phyloP scores from a whole-genome alignment of 2,329 filamentous ascomycete genomes.

The Trichophyton simii region DNA sequence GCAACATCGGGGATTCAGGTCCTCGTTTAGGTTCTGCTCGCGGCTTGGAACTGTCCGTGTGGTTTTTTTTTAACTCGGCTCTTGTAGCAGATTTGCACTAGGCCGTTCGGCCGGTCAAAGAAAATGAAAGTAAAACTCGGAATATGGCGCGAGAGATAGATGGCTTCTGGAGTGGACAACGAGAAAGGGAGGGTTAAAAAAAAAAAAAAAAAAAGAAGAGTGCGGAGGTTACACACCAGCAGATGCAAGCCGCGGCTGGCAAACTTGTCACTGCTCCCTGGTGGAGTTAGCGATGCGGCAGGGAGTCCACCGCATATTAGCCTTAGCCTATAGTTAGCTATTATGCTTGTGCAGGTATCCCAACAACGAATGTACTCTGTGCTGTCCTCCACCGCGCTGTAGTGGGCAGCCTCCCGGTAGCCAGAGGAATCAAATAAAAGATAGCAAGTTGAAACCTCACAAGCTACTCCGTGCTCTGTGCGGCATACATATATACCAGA shows the following conservation, averaged over 20 bases:
- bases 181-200: not conserved
- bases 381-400: not conserved
- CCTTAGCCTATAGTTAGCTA: not conserved
- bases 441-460: not conserved
- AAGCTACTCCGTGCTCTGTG: not conserved
- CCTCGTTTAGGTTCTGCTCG: not conserved
- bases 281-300: not conserved
- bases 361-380: not conserved
- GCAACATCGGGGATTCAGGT: not conserved
- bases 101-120: not conserved
- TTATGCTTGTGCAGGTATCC: not conserved
- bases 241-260: not conserved
- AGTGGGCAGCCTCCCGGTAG: not conserved
- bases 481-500: no score
- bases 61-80: not conserved
- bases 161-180: not conserved
- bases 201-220: not conserved
- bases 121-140: not conserved
- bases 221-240: slow-evolving; percentile 3
- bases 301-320: not conserved
- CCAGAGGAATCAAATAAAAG: not conserved
- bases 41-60: not conserved
- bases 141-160: not conserved
- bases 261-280: slow-evolving; percentile 6
- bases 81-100: not conserved